Base-by-base conservation (phyloP, 306 rosid genomes). In the Trifolium subterraneum region DNA sequence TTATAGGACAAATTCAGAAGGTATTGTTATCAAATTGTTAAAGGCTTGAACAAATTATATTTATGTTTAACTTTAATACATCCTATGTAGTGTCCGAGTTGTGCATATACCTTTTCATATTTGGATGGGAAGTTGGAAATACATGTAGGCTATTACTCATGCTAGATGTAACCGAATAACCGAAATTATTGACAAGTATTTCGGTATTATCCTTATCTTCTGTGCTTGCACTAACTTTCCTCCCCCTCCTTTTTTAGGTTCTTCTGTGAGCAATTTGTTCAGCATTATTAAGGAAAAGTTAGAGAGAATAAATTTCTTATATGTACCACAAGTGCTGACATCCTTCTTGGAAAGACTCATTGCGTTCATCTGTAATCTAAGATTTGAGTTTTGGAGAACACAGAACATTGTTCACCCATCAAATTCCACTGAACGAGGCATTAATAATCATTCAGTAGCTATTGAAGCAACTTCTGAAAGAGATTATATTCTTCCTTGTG, bases 381-480 rank as follows among this genome's bases (percentile, higher is more conserved):
- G 73, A 44, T 80, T 88, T 78, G 88, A 86, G 78, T 73, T 80
- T 76, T 86, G 93, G 97, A 88, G 87, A 85, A 76, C 87, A 71
- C 86, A 71, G 79, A 87, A 81, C 82, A 81, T 81, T 72, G 84
- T 82, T 82, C 80, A 87, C 83, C 96, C 92, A 48, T 85, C 96
- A 44, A 71, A 64, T 72, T 56, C 79, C 42, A 38, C 47, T n/a
- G 90, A 78, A 76, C 82, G 29, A 75, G 72, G 47, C 67, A 36
- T 82, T 1, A 78, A 71, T 58, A 71, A 72, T 77, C 86, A 74
- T 47, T 73, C 88, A 68, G 80, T 79, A 60, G 80, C 86, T 71
- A 88, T 55, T 22, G 89, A 85, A 87, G 70, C 75, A 64, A 78
- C 50, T 52, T 76, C 73, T 51, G 91, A 86, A 84, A 87, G 83